Percentiles rank a stretch among this genome's conserved stretches.
Evolutionary conservation across 169 alveolate genomes (phyloP).

Genomic region (Cryptosporidium felis): DNA sequence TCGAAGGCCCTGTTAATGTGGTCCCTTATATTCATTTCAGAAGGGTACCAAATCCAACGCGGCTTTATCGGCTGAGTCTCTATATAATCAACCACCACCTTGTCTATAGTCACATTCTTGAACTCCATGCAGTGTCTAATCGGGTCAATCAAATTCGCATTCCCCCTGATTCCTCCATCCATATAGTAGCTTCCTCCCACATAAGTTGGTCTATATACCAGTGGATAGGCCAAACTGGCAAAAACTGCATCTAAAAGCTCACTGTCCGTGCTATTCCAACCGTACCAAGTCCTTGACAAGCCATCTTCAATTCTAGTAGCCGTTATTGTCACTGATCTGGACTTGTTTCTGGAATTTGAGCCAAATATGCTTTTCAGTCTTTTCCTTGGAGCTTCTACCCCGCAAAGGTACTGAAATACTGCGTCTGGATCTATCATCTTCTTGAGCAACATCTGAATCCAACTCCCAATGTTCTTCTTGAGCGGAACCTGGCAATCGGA

Average conservation of each 20-base stretch:
- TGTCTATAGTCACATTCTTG: constrained; percentile 50
- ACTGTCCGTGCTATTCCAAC: constrained; percentile 68
- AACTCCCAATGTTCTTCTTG: constrained; percentile 48
- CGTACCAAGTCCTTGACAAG: constrained; percentile 58
- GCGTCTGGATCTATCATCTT: constrained; percentile 70
- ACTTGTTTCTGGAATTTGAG: neutral
- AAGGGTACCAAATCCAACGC: constrained; percentile 35
- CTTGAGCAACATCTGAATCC: constrained; percentile 58
- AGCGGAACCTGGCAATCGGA: constrained; percentile 67
- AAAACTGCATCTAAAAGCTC: constrained; percentile 67
- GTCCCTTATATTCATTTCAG: constrained; percentile 52
- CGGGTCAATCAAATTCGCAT: constrained; percentile 66
- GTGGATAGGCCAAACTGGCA: constrained; percentile 66
- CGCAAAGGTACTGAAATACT: constrained; percentile 57
- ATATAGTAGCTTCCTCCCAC: constrained; percentile 51
- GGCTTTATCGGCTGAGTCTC: constrained; percentile 66
- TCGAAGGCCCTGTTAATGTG: constrained; percentile 69
- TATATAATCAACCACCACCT: constrained; percentile 62
- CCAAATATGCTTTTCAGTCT: constrained; percentile 15
- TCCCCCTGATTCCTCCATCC: constrained; percentile 70
- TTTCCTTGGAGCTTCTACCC: constrained; percentile 49
- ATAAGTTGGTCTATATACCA: constrained; percentile 56
- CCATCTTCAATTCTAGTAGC: constrained; percentile 71
- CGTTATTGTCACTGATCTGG: constrained; percentile 43
- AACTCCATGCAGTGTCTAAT: constrained; percentile 68